Conservation (phyloP, 202 grass and related monocot species). For the Hordeum pubiflorum region DNA sequence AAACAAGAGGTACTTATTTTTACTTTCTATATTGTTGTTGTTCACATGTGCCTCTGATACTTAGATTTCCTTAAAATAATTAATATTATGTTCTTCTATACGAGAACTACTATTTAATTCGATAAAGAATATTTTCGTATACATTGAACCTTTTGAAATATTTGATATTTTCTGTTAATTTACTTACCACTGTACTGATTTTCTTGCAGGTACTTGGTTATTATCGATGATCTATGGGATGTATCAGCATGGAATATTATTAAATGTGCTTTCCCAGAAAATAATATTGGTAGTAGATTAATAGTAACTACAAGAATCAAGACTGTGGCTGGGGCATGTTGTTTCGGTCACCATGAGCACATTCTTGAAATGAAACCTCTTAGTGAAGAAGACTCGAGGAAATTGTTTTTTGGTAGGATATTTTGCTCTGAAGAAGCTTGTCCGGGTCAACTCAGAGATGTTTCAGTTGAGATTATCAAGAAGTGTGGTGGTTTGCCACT, state of each 20-base stretch:
- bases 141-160: background rate
- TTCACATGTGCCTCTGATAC: background rate
- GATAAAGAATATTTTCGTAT: background rate
- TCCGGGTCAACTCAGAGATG: background rate
- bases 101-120: background rate
- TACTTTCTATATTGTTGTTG: background rate
- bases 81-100: background rate
- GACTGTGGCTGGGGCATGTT: background rate
- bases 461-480: background rate
- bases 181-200: background rate
- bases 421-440: conserved; percentile 1
- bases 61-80: background rate
- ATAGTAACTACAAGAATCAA: conserved; percentile 1
- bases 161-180: background rate
- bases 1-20: background rate
- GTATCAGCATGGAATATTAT: background rate
- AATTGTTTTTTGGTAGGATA: background rate
- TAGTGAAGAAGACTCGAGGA: background rate
- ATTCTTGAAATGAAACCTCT: conserved; percentile 3
- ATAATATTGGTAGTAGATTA: background rate
- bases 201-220: background rate
- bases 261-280: background rate
- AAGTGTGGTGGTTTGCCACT: conserved; percentile 1
- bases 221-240: background rate
- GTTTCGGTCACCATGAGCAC: background rate